Conservation (phyloP, 1,284 basidiomycete species). For the Ustilago sp. region DNA sequence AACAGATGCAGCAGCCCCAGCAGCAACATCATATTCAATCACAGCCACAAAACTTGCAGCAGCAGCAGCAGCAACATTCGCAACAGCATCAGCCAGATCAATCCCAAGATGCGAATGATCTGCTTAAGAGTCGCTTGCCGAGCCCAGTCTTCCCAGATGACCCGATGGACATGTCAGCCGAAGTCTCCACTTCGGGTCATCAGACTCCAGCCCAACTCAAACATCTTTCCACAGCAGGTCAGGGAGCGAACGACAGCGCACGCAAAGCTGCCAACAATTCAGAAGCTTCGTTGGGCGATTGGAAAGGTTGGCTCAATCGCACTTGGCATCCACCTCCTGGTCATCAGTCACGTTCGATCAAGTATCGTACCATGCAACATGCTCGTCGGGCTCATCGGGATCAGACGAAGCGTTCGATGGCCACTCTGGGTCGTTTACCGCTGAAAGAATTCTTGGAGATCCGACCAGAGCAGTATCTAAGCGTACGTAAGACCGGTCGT, state of each 20-base stretch:
- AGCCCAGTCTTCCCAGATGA: constrained; percentile 52
- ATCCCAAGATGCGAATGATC: constrained; percentile 22
- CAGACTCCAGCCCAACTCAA: constrained; percentile 38
- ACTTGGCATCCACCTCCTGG: constrained; percentile 42
- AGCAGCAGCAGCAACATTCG: constrained; percentile 13
- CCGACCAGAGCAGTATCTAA: constrained; percentile 52
- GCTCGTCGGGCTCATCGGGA: constrained; percentile 47
- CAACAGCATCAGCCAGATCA: constrained; percentile 17
- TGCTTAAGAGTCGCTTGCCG: constrained; percentile 43
- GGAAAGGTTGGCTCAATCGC: constrained; percentile 51
- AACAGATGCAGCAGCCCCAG: constrained; percentile 19
- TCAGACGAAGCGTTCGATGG: constrained; percentile 52
- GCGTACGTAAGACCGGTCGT: constrained; percentile 52
- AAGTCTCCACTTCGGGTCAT: constrained; percentile 24
- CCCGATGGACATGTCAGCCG: constrained; percentile 36
- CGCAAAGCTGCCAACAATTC: constrained; percentile 22
- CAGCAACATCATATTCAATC: constrained; percentile 26
- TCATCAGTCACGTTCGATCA: constrained; percentile 38
- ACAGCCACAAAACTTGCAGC: constrained; percentile 21
- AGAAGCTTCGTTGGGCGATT: constrained; percentile 47
- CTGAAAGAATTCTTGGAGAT: constrained; percentile 59
- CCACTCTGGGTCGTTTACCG: constrained; percentile 54
- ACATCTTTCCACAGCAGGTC: constrained; percentile 32
- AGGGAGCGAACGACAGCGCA: constrained; percentile 23
- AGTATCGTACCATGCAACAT: constrained; percentile 52